Evolutionary conservation across 208 protist genomes (phyloP).

Genomic region (Trichomonas vaginalis): DNA sequence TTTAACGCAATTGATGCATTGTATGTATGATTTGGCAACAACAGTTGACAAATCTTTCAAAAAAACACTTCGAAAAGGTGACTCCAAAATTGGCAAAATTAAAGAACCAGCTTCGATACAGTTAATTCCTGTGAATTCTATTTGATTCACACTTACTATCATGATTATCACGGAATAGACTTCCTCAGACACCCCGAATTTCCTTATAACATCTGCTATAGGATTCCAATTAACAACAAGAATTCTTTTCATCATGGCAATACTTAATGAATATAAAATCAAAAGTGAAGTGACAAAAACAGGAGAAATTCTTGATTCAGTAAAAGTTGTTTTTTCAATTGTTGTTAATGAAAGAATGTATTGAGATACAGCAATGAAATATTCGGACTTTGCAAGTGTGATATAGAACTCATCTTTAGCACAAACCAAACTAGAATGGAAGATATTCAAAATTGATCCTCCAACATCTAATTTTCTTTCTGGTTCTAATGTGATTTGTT

Average conservation of each 20-base stretch:
- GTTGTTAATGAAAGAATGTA: neutral
- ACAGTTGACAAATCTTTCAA: neutral
- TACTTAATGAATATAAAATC: neutral
- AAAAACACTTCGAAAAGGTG: neutral
- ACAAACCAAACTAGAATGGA: neutral
- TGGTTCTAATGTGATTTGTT: neutral
- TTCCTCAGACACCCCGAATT: neutral
- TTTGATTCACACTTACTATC: neutral
- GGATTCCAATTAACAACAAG: neutral
- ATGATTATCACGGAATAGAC: neutral
- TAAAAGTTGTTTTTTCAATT: neutral
- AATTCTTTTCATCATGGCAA: neutral
- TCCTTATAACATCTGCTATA: neutral
- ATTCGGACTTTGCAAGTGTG: neutral
- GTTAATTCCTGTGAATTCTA: neutral
- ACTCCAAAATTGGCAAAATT: neutral
- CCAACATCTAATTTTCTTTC: neutral
- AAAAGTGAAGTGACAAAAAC: neutral
- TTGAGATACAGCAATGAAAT: neutral
- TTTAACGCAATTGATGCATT: neutral
- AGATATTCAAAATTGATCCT: neutral
- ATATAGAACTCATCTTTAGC: neutral
- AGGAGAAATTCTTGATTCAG: neutral
- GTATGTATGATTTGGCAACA: neutral
- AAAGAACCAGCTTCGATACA: neutral